Conservation (phyloP, 192 early-diverging fungal species). For the Thamnidium elegans region DNA sequence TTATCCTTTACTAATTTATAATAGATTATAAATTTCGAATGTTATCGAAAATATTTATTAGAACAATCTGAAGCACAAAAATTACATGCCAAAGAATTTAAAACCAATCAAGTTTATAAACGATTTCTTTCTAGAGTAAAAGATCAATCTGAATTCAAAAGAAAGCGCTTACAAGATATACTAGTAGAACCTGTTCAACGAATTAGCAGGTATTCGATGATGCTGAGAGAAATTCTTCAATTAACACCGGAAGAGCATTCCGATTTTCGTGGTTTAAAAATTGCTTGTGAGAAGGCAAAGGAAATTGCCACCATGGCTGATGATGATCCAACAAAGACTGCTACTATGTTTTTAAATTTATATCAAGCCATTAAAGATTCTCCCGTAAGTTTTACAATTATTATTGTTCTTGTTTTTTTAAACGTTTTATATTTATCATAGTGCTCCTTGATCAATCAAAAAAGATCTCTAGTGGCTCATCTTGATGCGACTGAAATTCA, state of each 20-base stretch:
- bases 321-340: constrained; percentile 32
- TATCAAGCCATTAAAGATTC: constrained; percentile 33
- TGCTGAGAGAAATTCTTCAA: constrained; percentile 35
- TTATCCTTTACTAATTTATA: neutral
- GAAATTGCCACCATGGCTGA: constrained; percentile 42
- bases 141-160: constrained; percentile 56
- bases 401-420: neutral
- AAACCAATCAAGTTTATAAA: constrained; percentile 48
- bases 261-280: constrained; percentile 23
- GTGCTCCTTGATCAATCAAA: constrained; percentile 37
- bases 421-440: neutral
- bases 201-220: constrained; percentile 37
- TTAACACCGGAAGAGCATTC: constrained; percentile 25
- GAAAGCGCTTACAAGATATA: constrained; percentile 44
- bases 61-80: constrained; percentile 58
- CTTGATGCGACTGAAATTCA: constrained; percentile 36
- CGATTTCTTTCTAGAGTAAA: constrained; percentile 50
- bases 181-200: constrained; percentile 40
- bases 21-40: constrained; percentile 59
- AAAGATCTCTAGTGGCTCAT: constrained; percentile 24
- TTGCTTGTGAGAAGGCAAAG: constrained; percentile 17
- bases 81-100: constrained; percentile 50
- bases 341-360: constrained; percentile 34
- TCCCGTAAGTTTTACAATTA: constrained; percentile 17
- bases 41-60: constrained; percentile 62